A percentile compares a stretch with the other conserved stretches of the same genome.
Evolutionary conservation across 2,329 filamentous ascomycete species (phyloP).

Genomic region (Pestalotiopsis sp.): DNA sequence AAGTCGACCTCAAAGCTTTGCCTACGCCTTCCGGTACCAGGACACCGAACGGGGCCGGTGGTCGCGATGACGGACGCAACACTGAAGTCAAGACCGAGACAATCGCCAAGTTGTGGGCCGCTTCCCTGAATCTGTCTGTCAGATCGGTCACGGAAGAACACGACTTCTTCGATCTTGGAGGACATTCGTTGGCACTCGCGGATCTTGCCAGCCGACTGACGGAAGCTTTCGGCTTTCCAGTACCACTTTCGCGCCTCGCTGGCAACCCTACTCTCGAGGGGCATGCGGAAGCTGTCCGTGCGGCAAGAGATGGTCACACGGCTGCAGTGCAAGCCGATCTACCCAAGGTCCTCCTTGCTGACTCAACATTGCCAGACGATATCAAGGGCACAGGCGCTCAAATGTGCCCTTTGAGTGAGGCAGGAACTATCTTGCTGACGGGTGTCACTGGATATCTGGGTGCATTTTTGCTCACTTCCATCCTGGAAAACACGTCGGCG

Average conservation of each 20-base stretch:
- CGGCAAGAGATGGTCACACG: conserved; percentile 70
- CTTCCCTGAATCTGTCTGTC: conserved; percentile 64
- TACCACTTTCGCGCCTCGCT: conserved; percentile 70
- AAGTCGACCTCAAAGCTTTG: conserved; percentile 71
- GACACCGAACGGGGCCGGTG: conserved; percentile 43
- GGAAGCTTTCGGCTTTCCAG: conserved; percentile 69
- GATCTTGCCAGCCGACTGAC: conserved; percentile 72
- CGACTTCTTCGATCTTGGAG: conserved; percentile 80
- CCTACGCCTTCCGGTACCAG: conserved; percentile 57
- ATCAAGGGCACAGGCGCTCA: conserved; percentile 58
- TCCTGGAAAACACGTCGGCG: conserved; percentile 68
- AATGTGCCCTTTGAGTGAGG: conserved; percentile 61
- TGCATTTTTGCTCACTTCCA: conserved; percentile 69
- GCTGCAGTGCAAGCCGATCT: conserved; percentile 75
- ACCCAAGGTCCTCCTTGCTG: conserved; percentile 66
- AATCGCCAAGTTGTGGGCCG: conserved; percentile 72
- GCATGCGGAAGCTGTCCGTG: conserved; percentile 70
- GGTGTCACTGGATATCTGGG: conserved; percentile 77
- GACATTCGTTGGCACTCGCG: conserved; percentile 76
- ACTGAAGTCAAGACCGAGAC: conserved; percentile 66
- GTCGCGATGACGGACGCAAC: conserved; percentile 50
- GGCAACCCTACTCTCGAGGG: conserved; percentile 71
- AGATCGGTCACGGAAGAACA: conserved; percentile 62
- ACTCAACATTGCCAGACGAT: conserved; percentile 68
- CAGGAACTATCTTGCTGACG: conserved; percentile 69